Evolutionary conservation across 2,329 filamentous ascomycete species (phyloP), one percentile per base, ranked within the genome.

Genomic region (Cyphellophora attinorum): DNA sequence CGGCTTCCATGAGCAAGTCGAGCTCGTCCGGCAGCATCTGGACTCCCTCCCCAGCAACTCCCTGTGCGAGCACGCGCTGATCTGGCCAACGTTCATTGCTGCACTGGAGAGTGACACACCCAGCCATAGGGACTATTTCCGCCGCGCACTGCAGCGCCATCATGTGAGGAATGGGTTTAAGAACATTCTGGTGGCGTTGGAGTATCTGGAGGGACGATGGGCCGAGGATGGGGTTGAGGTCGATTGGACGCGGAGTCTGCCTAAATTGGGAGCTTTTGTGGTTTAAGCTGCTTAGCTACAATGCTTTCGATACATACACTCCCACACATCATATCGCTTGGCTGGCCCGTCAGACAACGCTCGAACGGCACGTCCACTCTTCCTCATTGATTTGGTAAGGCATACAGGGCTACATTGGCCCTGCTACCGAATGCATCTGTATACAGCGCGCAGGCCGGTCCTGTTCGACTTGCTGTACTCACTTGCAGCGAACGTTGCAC

Each of bases 21-120:
- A 30, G 11, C 28, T 5, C 11, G 11, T 30, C 4, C 11, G 12
- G 12, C 16, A 11, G 3, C 3, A 12, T 11, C 12, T 30, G 12
- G 12, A 30, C 28, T 11, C 28, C 11, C 16, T 4, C 16, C 12
- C 16, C 11, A 11, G n/a, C n/a, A 15, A 15, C 12, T n/a, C 21
- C 8, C 21, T 25, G 21, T 25, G 8, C 8, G 28, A 16, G 12
- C 12, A 12, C 4, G 12, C 58, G 1, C 52, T 64, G 1, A 59
- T 63, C 0, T 64, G 61, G 61, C 48, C 56, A 1, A 63, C 54
- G 33, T 64, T 64, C 18, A 51, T 64, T 1, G 60, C 57, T 1
- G 59, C 58, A 0, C 59, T 59, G 0, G 60, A 63, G 35, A 62
- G 59, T 25, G 48, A 47, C 0, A 44, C 55, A 1, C 52, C 53